Percentiles rank a stretch among this genome's conserved stretches.
These are phyloP conservation scores for Castanopsis chinensis DNA, from an alignment of 306 rosid species.

Conservation along the genomic window DNA sequence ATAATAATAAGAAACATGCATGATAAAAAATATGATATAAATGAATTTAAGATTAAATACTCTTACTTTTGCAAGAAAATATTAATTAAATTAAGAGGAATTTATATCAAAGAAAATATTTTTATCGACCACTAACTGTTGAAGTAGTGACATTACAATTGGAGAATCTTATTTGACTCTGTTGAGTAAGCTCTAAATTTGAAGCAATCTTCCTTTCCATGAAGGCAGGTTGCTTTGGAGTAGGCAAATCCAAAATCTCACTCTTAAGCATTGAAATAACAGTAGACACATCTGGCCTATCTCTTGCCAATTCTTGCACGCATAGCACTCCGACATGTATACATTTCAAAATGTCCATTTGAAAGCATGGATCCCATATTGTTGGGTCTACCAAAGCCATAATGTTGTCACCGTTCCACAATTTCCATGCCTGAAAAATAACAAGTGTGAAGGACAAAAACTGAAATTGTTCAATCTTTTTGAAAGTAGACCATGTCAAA, in stretches of 20 bases:
- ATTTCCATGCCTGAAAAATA: conserved; percentile 25
- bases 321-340: conserved; percentile 28
- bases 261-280: conserved; percentile 24
- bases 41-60: too few relatives aligned
- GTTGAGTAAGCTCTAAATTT: background rate
- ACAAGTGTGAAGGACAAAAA: too few relatives aligned
- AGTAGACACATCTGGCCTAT: conserved; percentile 21
- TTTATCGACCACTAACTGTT: too few relatives aligned
- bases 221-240: conserved; percentile 18
- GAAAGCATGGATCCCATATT: background rate
- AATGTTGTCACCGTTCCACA: conserved; percentile 20
- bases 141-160: too few relatives aligned
- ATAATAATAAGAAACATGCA: too few relatives aligned
- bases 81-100: too few relatives aligned
- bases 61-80: too few relatives aligned
- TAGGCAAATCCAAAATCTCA: conserved; percentile 22
- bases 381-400: conserved; percentile 10
- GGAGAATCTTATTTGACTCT: background rate
- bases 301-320: conserved; percentile 32
- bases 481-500: too few relatives aligned
- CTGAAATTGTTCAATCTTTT: background rate
- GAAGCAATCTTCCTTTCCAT: background rate
- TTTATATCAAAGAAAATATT: too few relatives aligned
- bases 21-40: too few relatives aligned
- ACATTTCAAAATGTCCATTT: conserved; percentile 16